Percentiles rank a stretch among this genome's conserved stretches.
Conservation (phyloP, 1,139 yeast species). For the Zygosaccharomyces sapae region DNA sequence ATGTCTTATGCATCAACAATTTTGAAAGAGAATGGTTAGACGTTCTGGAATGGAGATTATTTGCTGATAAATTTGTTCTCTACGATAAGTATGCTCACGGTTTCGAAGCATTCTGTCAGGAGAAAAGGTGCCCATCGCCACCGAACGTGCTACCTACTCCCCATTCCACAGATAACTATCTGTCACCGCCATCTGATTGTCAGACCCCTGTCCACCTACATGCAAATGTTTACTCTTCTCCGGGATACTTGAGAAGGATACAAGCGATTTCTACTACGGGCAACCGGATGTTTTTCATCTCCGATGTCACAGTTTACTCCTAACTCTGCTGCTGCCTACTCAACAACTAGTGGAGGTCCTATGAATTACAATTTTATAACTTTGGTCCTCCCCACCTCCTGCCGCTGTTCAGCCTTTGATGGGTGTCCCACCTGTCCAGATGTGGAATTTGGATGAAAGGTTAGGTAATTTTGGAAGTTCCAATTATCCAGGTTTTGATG, state of each 20-base stretch:
- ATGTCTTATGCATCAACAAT: constrained; percentile 54
- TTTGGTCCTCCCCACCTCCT: constrained; percentile 15
- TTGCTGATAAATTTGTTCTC: constrained; percentile 29
- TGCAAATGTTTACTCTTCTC: constrained; percentile 27
- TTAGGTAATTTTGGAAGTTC: constrained; percentile 11
- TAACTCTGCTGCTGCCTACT: constrained; percentile 11
- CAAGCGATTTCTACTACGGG: constrained; percentile 17
- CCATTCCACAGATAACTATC: constrained; percentile 14
- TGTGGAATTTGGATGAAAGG: constrained; percentile 18
- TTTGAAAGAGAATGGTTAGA: constrained; percentile 73
- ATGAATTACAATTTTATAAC: constrained; percentile 16
- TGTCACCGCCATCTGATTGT: constrained; percentile 19
- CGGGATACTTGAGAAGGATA: constrained; percentile 20
- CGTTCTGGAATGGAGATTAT: constrained; percentile 38
- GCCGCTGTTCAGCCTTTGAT: constrained; percentile 6
- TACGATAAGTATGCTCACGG: constrained; percentile 31
- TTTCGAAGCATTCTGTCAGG: constrained; percentile 25
- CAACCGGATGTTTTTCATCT: constrained; percentile 15
- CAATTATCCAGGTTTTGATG: constrained; percentile 10
- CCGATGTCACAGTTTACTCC: constrained; percentile 18
- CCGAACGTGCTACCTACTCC: constrained; percentile 20
- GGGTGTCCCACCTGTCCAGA: constrained; percentile 12
- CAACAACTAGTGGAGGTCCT: constrained; percentile 2
- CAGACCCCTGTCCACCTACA: constrained; percentile 22
- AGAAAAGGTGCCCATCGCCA: constrained; percentile 17